phyloP scores from a whole-genome alignment of 192 early-diverging fungal species.

The Mortierella antarctica region DNA sequence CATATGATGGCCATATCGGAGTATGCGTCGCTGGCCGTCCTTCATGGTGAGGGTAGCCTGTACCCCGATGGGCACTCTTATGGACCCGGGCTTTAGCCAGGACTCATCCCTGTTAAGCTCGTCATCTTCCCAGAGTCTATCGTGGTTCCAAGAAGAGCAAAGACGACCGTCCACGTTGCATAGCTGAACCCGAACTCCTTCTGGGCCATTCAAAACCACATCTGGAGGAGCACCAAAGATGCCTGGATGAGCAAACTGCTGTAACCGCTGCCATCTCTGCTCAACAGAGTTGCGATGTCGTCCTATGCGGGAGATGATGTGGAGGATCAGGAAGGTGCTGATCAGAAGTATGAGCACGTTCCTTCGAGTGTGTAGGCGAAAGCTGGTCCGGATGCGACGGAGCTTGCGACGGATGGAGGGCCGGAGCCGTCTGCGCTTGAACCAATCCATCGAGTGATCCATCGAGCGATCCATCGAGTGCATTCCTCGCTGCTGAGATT shows the following conservation, averaged over 20 bases:
- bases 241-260: slow-evolving; percentile 14
- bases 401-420: slow-evolving; percentile 6
- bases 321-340: slow-evolving; percentile 2
- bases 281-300: slow-evolving; percentile 14
- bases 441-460: slow-evolving; percentile 27
- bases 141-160: slow-evolving; percentile 22
- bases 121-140: slow-evolving; percentile 19
- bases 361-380: slow-evolving; percentile 9
- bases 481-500: no score
- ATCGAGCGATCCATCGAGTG: no score
- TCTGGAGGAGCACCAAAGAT: slow-evolving; percentile 37
- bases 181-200: slow-evolving; percentile 18
- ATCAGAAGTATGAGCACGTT: slow-evolving; percentile 22
- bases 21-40: neutral
- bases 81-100: slow-evolving; percentile 29
- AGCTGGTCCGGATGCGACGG: slow-evolving; percentile 2
- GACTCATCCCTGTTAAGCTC: slow-evolving; percentile 37
- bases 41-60: slow-evolving; percentile 19
- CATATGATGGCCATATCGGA: slow-evolving; percentile 24
- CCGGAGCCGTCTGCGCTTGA: slow-evolving; percentile 3
- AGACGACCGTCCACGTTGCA: slow-evolving; percentile 19
- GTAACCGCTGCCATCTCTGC: slow-evolving; percentile 16
- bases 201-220: neutral
- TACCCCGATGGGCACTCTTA: slow-evolving; percentile 44
- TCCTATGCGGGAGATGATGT: slow-evolving; percentile 10